Percentiles rank a stretch among this genome's conserved stretches.
Conservation (phyloP, 495 filamentous ascomycete genomes). For the Hyaloscypha finlandica region DNA sequence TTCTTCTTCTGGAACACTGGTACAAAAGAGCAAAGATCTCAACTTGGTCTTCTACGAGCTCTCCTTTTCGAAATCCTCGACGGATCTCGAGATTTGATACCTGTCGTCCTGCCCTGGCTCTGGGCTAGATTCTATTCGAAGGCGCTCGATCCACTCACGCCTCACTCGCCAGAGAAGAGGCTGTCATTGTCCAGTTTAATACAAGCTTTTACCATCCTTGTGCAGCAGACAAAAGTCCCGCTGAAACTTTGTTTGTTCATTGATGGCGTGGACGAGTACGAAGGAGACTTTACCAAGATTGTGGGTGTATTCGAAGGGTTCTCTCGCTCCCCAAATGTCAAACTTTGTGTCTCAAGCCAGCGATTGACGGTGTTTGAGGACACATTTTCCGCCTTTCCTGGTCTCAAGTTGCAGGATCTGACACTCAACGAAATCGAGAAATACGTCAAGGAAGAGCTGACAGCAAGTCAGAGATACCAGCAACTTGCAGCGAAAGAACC, state of each 20-base stretch:
- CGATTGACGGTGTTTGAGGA: constrained; percentile 46
- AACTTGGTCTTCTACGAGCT: constrained; percentile 45
- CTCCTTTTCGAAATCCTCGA: constrained; percentile 43
- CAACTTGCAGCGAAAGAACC: constrained; percentile 5
- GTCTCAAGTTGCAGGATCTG: constrained; percentile 29
- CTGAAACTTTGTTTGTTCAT: constrained; percentile 48
- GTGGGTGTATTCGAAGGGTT: constrained; percentile 21
- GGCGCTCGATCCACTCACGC: neutral
- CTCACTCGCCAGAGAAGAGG: neutral
- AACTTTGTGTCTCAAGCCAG: constrained; percentile 53
- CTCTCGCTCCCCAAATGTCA: constrained; percentile 32
- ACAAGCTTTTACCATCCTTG: neutral
- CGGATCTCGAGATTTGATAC: constrained; percentile 18
- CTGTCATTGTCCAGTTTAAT: neutral
- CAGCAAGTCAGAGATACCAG: constrained; percentile 1
- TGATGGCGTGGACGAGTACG: constrained; percentile 50
- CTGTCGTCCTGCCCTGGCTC: neutral
- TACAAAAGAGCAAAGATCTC: constrained; percentile 40
- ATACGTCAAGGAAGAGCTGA: constrained; percentile 24
- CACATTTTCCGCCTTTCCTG: constrained; percentile 29
- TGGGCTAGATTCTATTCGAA: constrained; percentile 1
- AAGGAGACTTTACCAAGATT: constrained; percentile 28
- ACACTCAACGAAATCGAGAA: constrained; percentile 28
- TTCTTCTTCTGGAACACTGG: constrained; percentile 52
- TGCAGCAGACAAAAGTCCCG: constrained; percentile 23